Conservation (phyloP, 1,284 basidiomycete species). For the Fomitopsis pinicola region DNA sequence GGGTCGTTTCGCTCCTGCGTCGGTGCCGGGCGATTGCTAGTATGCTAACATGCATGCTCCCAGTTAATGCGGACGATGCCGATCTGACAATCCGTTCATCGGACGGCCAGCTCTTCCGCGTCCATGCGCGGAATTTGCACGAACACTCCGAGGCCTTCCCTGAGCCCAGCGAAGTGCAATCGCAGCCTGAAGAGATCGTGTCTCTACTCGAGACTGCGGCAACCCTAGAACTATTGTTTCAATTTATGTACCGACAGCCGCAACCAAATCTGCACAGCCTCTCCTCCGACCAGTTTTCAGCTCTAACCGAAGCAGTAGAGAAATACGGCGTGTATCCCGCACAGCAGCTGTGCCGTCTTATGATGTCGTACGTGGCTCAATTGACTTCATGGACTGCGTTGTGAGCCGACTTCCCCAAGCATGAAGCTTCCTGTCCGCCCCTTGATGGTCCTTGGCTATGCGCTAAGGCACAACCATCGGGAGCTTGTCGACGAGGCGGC, state of each 20-base stretch:
- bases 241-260: not conserved
- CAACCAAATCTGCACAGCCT: not conserved
- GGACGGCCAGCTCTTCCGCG: not conserved
- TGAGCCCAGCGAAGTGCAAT: not conserved
- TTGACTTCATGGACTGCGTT: not conserved
- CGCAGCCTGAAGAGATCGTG: not conserved
- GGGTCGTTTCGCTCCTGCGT: no score
- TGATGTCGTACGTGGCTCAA: not conserved
- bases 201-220: not conserved
- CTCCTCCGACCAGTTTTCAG: not conserved
- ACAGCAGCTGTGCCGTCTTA: not conserved
- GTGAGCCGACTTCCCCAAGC: no score
- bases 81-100: not conserved
- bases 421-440: not conserved
- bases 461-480: no score
- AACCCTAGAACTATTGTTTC: not conserved
- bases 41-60: no score
- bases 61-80: not conserved
- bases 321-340: not conserved
- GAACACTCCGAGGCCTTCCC: not conserved
- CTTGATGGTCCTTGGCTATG: no score
- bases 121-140: not conserved
- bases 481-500: no score
- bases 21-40: no score
- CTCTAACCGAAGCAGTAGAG: not conserved